Percentiles rank a stretch among this genome's conserved stretches.
phyloP scores from a whole-genome alignment of 2,329 filamentous ascomycete species.

The Pyrenochaeta sp. region DNA sequence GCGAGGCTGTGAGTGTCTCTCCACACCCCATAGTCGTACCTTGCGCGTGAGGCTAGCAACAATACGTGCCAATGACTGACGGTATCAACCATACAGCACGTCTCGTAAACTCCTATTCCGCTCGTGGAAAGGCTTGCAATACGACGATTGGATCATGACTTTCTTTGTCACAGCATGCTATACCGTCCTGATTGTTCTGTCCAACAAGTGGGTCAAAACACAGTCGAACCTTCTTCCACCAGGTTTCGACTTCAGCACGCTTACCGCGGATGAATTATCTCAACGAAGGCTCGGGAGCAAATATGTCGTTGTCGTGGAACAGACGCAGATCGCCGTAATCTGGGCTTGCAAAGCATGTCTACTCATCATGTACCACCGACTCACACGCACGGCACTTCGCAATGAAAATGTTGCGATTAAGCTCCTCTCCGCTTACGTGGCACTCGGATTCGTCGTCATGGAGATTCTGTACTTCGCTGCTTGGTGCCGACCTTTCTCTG shows the following conservation, averaged over 20 bases:
- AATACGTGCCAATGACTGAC: constrained; percentile 10
- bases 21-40: background rate
- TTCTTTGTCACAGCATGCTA: constrained; percentile 59
- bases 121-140: constrained; percentile 58
- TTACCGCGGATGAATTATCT: constrained; percentile 49
- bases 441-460: constrained; percentile 56
- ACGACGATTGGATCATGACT: constrained; percentile 67
- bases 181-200: constrained; percentile 59
- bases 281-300: constrained; percentile 50
- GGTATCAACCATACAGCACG: constrained; percentile 36
- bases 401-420: constrained; percentile 51
- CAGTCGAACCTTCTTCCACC: constrained; percentile 56
- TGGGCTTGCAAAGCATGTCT: constrained; percentile 65
- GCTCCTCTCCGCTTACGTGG: constrained; percentile 57
- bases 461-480: constrained; percentile 61
- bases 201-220: constrained; percentile 54
- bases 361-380: constrained; percentile 62
- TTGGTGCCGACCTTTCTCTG: constrained; percentile 63
- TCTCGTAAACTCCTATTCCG: constrained; percentile 58
- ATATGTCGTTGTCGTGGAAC: constrained; percentile 62
- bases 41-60: constrained; percentile 5
- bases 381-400: constrained; percentile 50
- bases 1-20: constrained; percentile 51
- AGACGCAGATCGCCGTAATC: constrained; percentile 60
- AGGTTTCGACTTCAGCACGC: constrained; percentile 54